phyloP scores from a whole-genome alignment of 139 green algal species.

The Micractinium sp. region DNA sequence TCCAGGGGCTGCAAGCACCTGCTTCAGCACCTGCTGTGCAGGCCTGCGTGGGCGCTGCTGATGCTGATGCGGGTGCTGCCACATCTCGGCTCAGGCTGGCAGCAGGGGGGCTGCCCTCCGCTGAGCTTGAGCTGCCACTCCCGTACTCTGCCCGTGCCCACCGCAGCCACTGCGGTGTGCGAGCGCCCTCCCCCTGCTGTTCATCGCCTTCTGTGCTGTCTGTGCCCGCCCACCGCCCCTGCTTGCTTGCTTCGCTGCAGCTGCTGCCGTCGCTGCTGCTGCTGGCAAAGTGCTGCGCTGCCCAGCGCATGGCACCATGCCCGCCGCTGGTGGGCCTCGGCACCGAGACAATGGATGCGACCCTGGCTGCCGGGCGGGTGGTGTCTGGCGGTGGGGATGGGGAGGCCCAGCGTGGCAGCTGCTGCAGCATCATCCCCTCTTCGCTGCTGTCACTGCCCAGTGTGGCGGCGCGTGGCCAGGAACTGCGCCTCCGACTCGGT shows the following conservation, averaged over 20 bases:
- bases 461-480: background rate
- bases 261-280: background rate
- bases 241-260: background rate
- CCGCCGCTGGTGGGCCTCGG: background rate
- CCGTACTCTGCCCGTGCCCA: background rate
- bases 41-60: background rate
- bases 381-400: background rate
- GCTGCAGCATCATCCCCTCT: background rate
- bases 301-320: background rate
- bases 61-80: background rate
- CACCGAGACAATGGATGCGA: background rate
- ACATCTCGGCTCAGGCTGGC: background rate
- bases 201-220: background rate
- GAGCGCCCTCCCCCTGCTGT: background rate
- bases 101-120: background rate
- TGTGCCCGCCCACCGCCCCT: background rate
- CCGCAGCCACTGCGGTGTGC: slow-evolving; percentile 1
- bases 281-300: background rate
- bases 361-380: background rate
- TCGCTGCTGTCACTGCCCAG: background rate
- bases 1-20: background rate
- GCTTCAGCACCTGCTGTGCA: background rate
- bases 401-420: background rate
- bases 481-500: background rate
- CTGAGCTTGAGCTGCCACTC: background rate